A percentile compares a stretch with the other conserved stretches of the same genome.
phyloP scores from a whole-genome alignment of 1,284 basidiomycete species.

The Porogramme epimiltina region DNA sequence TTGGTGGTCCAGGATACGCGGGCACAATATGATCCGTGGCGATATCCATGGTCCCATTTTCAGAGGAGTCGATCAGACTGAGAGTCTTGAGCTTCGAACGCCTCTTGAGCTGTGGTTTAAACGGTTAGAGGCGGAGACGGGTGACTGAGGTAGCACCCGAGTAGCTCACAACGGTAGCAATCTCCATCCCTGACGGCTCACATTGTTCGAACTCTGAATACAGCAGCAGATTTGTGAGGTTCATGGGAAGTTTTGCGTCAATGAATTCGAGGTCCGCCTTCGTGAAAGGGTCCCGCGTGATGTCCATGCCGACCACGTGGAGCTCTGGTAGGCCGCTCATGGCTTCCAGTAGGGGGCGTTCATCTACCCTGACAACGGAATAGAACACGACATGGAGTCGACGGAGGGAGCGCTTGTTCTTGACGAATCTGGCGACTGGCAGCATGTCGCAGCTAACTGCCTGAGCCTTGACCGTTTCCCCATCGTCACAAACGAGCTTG shows the following conservation, averaged over 20 bases:
- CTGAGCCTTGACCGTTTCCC: not conserved
- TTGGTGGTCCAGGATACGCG: too few relatives aligned
- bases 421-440: not conserved
- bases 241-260: not conserved
- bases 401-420: not conserved
- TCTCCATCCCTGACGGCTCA: too few relatives aligned
- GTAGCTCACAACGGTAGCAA: too few relatives aligned
- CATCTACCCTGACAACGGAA: not conserved
- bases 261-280: not conserved
- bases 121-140: too few relatives aligned
- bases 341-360: too few relatives aligned
- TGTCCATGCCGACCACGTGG: not conserved
- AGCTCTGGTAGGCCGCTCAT: not conserved
- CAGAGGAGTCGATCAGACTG: too few relatives aligned
- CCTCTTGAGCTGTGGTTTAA: too few relatives aligned
- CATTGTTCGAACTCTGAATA: too few relatives aligned
- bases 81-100: too few relatives aligned
- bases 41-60: too few relatives aligned
- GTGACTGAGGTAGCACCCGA: too few relatives aligned
- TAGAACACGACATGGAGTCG: not conserved
- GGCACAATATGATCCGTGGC: too few relatives aligned
- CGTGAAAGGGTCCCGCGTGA: not conserved
- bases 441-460: not conserved
- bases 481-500: not conserved
- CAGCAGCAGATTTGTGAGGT: not conserved